Conservation (phyloP, 2,329 filamentous ascomycete genomes). For the Penicillium sp. region DNA sequence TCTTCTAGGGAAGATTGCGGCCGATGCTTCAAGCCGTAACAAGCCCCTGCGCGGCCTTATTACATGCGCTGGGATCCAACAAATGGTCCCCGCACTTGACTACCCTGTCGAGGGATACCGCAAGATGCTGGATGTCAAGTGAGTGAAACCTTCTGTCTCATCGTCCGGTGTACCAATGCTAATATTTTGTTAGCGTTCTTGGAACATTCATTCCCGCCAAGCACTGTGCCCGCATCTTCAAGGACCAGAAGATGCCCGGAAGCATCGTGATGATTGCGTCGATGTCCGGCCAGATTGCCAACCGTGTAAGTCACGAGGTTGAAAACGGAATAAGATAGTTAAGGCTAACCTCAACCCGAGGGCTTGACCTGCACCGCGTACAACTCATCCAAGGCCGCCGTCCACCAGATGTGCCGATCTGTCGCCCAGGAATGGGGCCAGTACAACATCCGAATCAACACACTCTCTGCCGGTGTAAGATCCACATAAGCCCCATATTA, state of each 20-base stretch:
- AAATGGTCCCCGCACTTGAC: conserved; percentile 48
- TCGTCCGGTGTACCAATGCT: not conserved
- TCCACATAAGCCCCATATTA: not conserved
- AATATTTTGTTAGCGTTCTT: conserved; percentile 24
- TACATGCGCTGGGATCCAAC: conserved; percentile 52
- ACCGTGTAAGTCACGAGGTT: conserved; percentile 44
- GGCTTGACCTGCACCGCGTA: conserved; percentile 63
- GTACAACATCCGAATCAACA: conserved; percentile 75
- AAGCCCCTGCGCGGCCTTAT: conserved; percentile 33
- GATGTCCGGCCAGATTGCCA: conserved; percentile 68
- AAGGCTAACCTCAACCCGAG: conserved; percentile 30
- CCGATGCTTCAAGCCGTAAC: conserved; percentile 13
- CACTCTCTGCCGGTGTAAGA: conserved; percentile 66
- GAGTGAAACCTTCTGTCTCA: not conserved
- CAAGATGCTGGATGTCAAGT: conserved; percentile 38
- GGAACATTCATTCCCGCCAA: conserved; percentile 39
- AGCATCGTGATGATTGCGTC: conserved; percentile 68
- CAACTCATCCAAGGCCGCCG: conserved; percentile 51
- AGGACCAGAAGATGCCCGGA: conserved; percentile 54
- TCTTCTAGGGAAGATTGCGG: conserved; percentile 39
- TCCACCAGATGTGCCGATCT: conserved; percentile 50
- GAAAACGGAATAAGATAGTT: not conserved
- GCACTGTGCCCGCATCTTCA: conserved; percentile 48
- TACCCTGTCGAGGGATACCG: conserved; percentile 42
- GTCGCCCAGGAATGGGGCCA: conserved; percentile 51